Evolutionary conservation across 495 filamentous ascomycete species (phyloP).

Genomic region (Parathielavia hyrcaniae): DNA sequence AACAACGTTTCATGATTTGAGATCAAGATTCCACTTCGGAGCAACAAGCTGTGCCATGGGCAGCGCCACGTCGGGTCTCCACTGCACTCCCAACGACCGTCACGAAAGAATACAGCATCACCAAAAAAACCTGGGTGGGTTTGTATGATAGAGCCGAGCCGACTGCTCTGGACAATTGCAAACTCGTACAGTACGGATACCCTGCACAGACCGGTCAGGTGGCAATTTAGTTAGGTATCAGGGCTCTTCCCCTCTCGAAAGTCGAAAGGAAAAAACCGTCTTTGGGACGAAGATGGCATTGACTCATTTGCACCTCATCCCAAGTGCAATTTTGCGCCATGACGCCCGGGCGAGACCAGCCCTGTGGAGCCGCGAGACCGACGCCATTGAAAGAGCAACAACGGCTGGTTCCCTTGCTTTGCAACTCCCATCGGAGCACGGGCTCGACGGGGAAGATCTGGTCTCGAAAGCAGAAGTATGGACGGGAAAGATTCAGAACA

Average conservation of each 20-base stretch:
- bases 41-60: conserved; percentile 5
- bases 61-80: conserved; percentile 1
- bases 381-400: not conserved
- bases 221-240: too few relatives aligned
- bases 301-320: conserved; percentile 15
- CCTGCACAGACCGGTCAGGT: not conserved
- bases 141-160: not conserved
- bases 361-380: not conserved
- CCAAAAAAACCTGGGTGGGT: not conserved
- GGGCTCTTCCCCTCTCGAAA: not conserved
- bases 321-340: conserved; percentile 8
- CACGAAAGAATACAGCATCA: not conserved
- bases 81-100: too few relatives aligned
- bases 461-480: not conserved
- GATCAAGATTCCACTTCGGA: conserved; percentile 10
- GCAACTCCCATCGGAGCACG: not conserved
- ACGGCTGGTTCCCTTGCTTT: not conserved
- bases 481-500: not conserved
- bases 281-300: not conserved
- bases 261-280: not conserved
- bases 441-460: not conserved
- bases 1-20: conserved; percentile 7
- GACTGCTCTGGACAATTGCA: not conserved
- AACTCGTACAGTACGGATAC: too few relatives aligned
- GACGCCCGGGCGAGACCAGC: conserved; percentile 8